A percentile compares a stretch with the other conserved stretches of the same genome.
Evolutionary conservation across 23 red algal species (phyloP).

Genomic region (Gracilaria gracilis): DNA sequence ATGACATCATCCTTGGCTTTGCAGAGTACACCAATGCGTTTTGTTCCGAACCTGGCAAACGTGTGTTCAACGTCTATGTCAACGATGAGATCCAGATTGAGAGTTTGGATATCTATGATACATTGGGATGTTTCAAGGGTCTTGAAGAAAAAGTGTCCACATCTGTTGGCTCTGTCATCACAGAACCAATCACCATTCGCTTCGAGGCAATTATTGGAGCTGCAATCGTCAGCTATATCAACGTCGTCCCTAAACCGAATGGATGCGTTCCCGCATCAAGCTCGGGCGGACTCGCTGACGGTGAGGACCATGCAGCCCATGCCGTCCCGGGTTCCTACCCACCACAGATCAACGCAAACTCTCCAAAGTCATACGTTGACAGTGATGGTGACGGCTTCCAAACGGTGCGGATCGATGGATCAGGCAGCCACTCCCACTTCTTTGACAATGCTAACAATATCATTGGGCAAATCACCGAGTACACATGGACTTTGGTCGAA

Average conservation of each 20-base stretch:
- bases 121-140: slow-evolving; percentile 42
- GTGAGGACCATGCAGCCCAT: slow-evolving; percentile 73
- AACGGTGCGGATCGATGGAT: slow-evolving; percentile 37
- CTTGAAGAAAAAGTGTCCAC: slow-evolving; percentile 19
- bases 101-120: slow-evolving; percentile 62
- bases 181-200: slow-evolving; percentile 32
- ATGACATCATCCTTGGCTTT: slow-evolving; percentile 61
- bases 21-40: slow-evolving; percentile 43
- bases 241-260: not conserved
- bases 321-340: slow-evolving; percentile 67
- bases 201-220: slow-evolving; percentile 40
- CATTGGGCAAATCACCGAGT: slow-evolving; percentile 48
- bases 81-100: slow-evolving; percentile 40
- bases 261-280: slow-evolving; percentile 28
- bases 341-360: slow-evolving; percentile 62
- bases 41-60: slow-evolving; percentile 51
- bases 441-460: slow-evolving; percentile 45
- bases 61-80: slow-evolving; percentile 75
- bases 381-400: slow-evolving; percentile 61
- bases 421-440: slow-evolving; percentile 75
- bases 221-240: slow-evolving; percentile 46
- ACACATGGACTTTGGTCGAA: slow-evolving; percentile 69
- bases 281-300: slow-evolving; percentile 4
- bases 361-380: slow-evolving; percentile 68
- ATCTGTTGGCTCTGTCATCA: slow-evolving; percentile 39